Conservation (phyloP, 306 rosid genomes). For the Quercus ilex region DNA sequence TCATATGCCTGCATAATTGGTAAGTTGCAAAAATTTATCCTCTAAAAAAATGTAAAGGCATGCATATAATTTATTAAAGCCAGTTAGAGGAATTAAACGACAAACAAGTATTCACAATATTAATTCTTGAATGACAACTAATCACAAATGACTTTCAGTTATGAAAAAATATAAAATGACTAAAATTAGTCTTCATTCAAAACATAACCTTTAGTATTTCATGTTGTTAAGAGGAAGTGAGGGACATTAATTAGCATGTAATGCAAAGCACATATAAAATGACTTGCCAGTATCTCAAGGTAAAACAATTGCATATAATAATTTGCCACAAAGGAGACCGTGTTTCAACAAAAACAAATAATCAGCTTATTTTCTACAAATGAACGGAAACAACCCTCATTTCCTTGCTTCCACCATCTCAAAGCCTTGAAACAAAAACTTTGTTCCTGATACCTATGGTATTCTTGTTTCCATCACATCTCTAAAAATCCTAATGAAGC, state of each 20-base stretch:
- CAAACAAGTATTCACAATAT: conserved; percentile 5
- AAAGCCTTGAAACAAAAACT: not conserved
- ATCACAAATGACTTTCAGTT: not conserved
- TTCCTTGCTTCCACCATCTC: not conserved
- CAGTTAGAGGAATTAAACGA: conserved; percentile 6
- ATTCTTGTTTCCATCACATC: not conserved
- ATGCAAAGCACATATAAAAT: not conserved
- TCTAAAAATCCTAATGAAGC: not conserved
- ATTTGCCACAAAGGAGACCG: not conserved
- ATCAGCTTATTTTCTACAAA: not conserved
- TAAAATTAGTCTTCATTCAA: not conserved
- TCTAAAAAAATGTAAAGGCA: not conserved
- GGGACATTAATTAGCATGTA: not conserved
- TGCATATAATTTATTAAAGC: conserved; percentile 11
- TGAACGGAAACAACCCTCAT: not conserved
- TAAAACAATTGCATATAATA: not conserved
- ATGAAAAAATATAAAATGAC: not conserved
- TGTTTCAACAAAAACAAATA: not conserved
- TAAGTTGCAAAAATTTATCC: conserved; percentile 8
- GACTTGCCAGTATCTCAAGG: not conserved
- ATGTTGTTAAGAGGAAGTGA: not conserved
- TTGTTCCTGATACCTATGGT: not conserved
- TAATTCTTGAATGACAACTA: not conserved
- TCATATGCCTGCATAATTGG: conserved; percentile 75
- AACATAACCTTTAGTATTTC: not conserved